Base-by-base conservation (phyloP, 2,329 filamentous ascomycete genomes). In the Sarocladium brachiariae region DNA sequence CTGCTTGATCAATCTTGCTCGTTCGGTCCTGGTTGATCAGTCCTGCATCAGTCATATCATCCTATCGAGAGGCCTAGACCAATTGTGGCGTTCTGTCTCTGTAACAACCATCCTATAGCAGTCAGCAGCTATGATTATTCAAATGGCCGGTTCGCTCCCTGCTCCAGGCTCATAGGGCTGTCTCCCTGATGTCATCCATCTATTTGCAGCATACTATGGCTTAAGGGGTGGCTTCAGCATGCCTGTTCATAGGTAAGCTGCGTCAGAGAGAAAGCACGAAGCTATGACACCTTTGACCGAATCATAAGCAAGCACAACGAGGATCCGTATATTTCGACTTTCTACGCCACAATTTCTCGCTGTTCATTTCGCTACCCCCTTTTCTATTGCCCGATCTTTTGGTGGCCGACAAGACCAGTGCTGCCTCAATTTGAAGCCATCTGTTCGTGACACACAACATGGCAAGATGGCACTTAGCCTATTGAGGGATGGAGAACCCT, bases 21-120 rank as follows among this genome's bases (percentile, higher is more conserved):
- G n/a, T n/a, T n/a, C n/a, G 23, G 24, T 14, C 39, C 43, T 47
- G 39, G 13, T 43, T 4, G 9, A 27, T n/a, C 7, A 14, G 21
- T 25, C 7, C 39, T 47, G 27, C 24, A 33, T 31, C 4, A 27
- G 25, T 7, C 13, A 11, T 14, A 19, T 11, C 21, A n/a, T 10
- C 21, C 43, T 33, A 18, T 47, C 27, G n/a, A n/a, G 21, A 13
- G 43, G 43, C 16, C 43, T 31, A 33, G 43, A 47, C 43, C 43
- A 4, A 31, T 19, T 11, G 43, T 47, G 43, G 43, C 43, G 31
- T 47, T n/a, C 16, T 33, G 43, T 13, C n/a, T 3, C 3, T 27
- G 25, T 13, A 10, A 7, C 18, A 23, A 23, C n/a, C 19, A 25
- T 3, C 43, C 16, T 45, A 16, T 23, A 4, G 23, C 21, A 7